Percentiles rank a stretch among this genome's conserved stretches.
Conservation (phyloP, 108 stramenopile species). For the Conticribra weissflogii region DNA sequence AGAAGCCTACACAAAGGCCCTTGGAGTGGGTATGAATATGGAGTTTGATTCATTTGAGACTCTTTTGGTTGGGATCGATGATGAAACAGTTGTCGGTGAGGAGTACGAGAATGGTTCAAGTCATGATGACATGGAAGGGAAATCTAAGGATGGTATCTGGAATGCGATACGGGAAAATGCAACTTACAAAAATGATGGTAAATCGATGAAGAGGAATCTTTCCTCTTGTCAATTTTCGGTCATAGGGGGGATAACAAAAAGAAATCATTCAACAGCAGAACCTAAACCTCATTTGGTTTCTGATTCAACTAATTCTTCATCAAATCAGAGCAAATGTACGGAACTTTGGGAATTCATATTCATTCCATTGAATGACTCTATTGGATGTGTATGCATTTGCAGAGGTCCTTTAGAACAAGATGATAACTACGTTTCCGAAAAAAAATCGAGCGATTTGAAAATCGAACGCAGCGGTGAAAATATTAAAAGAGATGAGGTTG, state of each 20-base stretch:
- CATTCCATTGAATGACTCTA: slow-evolving; percentile 16
- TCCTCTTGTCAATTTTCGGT: slow-evolving; percentile 23
- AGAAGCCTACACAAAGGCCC: slow-evolving; percentile 86
- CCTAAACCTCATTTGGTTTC: not conserved
- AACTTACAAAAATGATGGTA: not conserved
- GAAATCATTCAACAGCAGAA: too few species aligned
- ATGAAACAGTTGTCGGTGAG: slow-evolving; percentile 1
- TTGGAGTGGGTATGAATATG: slow-evolving; percentile 73
- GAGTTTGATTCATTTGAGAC: slow-evolving; percentile 69
- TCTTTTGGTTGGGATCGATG: slow-evolving; percentile 16
- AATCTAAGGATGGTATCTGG: slow-evolving; percentile 35
- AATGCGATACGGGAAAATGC: not conserved
- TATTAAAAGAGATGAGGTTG: not conserved
- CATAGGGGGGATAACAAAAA: slow-evolving; percentile 17
- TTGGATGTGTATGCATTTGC: not conserved
- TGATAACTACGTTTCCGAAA: not conserved
- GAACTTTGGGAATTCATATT: slow-evolving; percentile 46
- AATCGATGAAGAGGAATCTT: not conserved
- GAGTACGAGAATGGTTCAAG: not conserved
- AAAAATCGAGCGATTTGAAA: not conserved
- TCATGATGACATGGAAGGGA: not conserved
- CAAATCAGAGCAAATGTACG: not conserved
- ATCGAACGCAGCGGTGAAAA: not conserved
- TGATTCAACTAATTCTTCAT: not conserved
- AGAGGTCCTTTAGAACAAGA: not conserved